A percentile compares a stretch with the other conserved stretches of the same genome.
Evolutionary conservation across 1,284 basidiomycete genomes (phyloP).

Genomic region (Stygiomarasmius scandens): DNA sequence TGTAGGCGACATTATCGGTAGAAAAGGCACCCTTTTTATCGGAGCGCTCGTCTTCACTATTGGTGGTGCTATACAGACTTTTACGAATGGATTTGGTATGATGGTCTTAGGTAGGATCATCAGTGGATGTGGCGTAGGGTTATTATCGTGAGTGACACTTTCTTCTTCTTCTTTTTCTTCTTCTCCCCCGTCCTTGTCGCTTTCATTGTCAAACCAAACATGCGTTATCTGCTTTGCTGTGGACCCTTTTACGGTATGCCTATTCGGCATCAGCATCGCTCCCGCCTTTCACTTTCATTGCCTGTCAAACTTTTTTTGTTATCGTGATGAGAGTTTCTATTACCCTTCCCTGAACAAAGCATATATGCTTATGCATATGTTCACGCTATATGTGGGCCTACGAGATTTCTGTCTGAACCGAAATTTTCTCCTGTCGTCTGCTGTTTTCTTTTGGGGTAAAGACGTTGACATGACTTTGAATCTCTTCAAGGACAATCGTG

Average conservation of each 20-base stretch:
- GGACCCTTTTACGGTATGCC: too few relatives aligned
- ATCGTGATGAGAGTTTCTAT: not conserved
- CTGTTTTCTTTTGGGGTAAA: not conserved
- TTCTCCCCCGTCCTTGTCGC: too few relatives aligned
- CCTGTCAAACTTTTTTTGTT: too few relatives aligned
- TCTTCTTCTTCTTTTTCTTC: not conserved
- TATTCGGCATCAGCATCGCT: too few relatives aligned
- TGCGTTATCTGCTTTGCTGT: too few relatives aligned
- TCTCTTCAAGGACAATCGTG: constrained; percentile 78
- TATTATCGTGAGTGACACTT: constrained; percentile 75
- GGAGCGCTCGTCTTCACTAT: constrained; percentile 89
- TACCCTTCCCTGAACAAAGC: not conserved
- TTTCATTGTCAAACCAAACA: too few relatives aligned
- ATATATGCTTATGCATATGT: not conserved
- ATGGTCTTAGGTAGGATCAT: constrained; percentile 93
- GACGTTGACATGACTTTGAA: not conserved
- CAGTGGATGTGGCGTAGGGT: constrained; percentile 92
- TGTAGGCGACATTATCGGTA: constrained; percentile 86
- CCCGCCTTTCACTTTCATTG: too few relatives aligned
- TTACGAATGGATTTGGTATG: constrained; percentile 77
- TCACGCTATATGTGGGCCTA: not conserved
- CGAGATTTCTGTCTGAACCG: not conserved
- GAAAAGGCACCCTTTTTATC: constrained; percentile 84
- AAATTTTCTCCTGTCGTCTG: not conserved
- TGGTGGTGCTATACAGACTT: constrained; percentile 90